Base-by-base conservation (phyloP, 352 stramenopile genomes). In the Globisporangium splendens region DNA sequence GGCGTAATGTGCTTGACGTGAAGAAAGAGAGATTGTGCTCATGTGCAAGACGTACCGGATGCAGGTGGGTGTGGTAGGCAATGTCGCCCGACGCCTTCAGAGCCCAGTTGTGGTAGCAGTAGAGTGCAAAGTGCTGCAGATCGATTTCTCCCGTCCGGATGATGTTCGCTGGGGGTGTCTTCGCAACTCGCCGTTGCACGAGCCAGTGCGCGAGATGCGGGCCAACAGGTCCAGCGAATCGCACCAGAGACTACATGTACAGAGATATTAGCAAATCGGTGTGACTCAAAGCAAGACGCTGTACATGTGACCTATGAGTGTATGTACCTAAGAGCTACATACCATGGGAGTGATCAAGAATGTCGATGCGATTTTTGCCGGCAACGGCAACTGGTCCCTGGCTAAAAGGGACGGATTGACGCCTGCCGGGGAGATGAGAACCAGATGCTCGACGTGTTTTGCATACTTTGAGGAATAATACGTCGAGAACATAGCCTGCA, bases 371-470 rank as follows among this genome's bases (percentile, higher is more conserved):
- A 56, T 56, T 22, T 38, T 28, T 8, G n/a, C 31, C 20, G 33
- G 18, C 17, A 56, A 33, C 13, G 35, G 31, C 33, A 59, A 49
- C 22, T 56, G 43, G 31, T 47, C n/a, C 18, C 51, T 47, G 8
- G 35, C 31, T 10, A 48, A 44, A 6, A 13, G 35, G 31, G 39
- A 22, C 11, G 21, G 3, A 35, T 58, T 58, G 6, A 70, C 39
- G 8, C 52, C 63, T 3, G 60, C 63, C 14, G 63, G 63, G 17
- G 63, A 70, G 14, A 70, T 48, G 18, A 70, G 55, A 14, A 70
- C 33, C 15, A 70, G 33, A 53, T 70, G 63, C 63, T 70, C 46
- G 12, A 70, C 43, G 31, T 46, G 53, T 1, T 51, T 21, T 12
- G 49, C 17, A 14, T 63, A 47, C 17, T 60, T 46, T 31, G 39